Evolutionary conservation across 2,329 filamentous ascomycete species (phyloP), one percentile per base, ranked within the genome.

Genomic region (Chaetomium sp.): DNA sequence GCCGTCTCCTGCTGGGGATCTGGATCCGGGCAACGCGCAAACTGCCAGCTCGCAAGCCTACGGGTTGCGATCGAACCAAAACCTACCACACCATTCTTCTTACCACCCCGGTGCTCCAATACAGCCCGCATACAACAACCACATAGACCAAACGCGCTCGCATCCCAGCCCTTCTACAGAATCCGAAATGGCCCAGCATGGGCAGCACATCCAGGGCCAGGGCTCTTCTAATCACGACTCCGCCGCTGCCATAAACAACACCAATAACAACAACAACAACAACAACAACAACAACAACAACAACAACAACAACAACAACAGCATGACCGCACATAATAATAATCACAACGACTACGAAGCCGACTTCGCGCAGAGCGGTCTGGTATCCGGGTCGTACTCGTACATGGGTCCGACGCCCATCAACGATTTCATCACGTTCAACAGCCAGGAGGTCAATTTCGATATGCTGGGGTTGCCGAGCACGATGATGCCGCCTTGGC

Each of bases 371-470:
- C 67, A 67, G 37, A 62, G 59, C 38, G 64, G 65, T 7, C 43
- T 68, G 6, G 59, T 58, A 11, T 65, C 63, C 57, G 67, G 50
- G 19, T 64, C 56, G 32, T 66, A 68, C 47, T 56, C 62, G 9
- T 66, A 66, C 43, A 69, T 76, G 47, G 71, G 72, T 4, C 56
- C 56, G 3, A 64, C 62, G 7, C 60, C 61, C 0, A 60, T 67
- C 53, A 71, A 74, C 58, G 73, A 79, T 47, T 71, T 73, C 60
- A 86, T 91, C 71, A 84, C 87, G 59, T 88, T 91, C 61, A 84
- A 89, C 66, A 86, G 82, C 57, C 87, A 89, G 60, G 87, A 91
- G 61, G 82, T 92, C 37, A 87, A 91, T 60, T 86, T 91, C 76
- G 82, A 80, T 32, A 74, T 81, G 4, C 71, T 91, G 14, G 84